These are phyloP conservation scores for Trametes sanguinea DNA, from an alignment of 768 basidiomycete species.

Conservation along the genomic window DNA sequence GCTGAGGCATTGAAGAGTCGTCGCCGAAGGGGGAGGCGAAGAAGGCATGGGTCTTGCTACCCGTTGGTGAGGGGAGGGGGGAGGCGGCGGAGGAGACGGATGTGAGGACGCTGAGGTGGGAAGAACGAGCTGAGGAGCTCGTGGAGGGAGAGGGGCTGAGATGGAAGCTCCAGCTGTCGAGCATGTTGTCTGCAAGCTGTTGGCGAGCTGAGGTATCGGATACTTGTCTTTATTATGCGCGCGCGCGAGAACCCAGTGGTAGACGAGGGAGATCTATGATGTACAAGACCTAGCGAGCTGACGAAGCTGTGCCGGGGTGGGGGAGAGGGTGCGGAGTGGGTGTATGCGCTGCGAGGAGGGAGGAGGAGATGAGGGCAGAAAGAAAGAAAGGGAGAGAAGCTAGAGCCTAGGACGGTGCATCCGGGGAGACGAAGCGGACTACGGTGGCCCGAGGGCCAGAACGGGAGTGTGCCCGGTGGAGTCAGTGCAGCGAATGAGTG, in stretches of 20 bases:
- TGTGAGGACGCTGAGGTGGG: conserved; percentile 31
- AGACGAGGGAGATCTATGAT: neutral
- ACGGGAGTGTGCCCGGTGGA: neutral
- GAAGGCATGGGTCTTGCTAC: conserved; percentile 34
- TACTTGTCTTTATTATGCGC: neutral
- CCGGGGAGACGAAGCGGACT: neutral
- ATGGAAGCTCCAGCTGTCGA: conserved; percentile 29
- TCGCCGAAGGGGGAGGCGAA: conserved; percentile 46
- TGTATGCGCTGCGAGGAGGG: neutral
- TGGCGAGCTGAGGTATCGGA: neutral
- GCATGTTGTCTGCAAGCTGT: conserved; percentile 18
- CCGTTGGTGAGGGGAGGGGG: conserved; percentile 31
- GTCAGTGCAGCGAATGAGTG: neutral
- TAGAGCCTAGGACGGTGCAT: neutral
- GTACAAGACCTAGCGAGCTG: neutral
- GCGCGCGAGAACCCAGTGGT: neutral
- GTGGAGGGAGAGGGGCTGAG: conserved; percentile 28
- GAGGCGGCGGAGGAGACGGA: conserved; percentile 25
- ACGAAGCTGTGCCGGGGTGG: neutral
- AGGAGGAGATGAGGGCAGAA: neutral
- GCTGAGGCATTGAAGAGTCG: conserved; percentile 50
- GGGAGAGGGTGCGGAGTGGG: neutral
- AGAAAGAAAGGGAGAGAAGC: neutral
- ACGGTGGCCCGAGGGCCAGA: neutral
- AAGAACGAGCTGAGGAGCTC: conserved; percentile 27